A percentile compares a stretch with the other conserved stretches of the same genome.
These are phyloP conservation scores for Cichorium intybus DNA, from an alignment of 140 eudicot genomes.

Conservation along the genomic window DNA sequence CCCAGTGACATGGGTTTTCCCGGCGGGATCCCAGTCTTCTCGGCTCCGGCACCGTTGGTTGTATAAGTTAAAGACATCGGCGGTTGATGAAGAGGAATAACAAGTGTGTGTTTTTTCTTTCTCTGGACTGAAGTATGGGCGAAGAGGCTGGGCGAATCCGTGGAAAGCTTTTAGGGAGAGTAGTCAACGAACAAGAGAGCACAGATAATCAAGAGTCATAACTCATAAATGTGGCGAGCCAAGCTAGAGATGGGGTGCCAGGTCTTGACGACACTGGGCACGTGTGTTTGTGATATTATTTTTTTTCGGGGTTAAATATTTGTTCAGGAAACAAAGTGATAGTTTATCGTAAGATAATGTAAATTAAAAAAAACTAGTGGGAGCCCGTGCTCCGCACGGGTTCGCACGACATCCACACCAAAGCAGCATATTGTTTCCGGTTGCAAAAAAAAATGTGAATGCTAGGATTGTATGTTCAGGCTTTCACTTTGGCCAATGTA, in stretches of 20 bases:
- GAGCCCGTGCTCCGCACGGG: no score
- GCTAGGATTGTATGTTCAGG: no score
- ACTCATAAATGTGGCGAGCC: background rate
- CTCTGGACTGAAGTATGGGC: no score
- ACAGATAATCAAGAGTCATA: no score
- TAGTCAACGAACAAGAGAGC: background rate
- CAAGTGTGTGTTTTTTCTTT: background rate
- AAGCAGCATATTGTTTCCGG: no score
- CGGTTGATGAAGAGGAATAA: background rate
- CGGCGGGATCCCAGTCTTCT: conserved; percentile 35
- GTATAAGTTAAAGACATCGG: conserved; percentile 17
- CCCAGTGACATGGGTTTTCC: conserved; percentile 52
- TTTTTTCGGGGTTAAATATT: background rate
- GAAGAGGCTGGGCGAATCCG: background rate
- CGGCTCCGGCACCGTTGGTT: background rate
- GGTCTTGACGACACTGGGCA: background rate
- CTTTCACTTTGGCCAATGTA: no score
- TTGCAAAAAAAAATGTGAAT: no score
- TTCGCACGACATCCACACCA: no score
- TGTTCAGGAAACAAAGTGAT: no score
- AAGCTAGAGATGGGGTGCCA: background rate
- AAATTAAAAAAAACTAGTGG: no score
- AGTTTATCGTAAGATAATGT: no score
- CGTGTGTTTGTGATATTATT: background rate
- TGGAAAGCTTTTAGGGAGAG: background rate